A percentile compares a stretch with the other conserved stretches of the same genome.
phyloP scores from a whole-genome alignment of 805 yeast species.

The Yarrowia phangngaensis region DNA sequence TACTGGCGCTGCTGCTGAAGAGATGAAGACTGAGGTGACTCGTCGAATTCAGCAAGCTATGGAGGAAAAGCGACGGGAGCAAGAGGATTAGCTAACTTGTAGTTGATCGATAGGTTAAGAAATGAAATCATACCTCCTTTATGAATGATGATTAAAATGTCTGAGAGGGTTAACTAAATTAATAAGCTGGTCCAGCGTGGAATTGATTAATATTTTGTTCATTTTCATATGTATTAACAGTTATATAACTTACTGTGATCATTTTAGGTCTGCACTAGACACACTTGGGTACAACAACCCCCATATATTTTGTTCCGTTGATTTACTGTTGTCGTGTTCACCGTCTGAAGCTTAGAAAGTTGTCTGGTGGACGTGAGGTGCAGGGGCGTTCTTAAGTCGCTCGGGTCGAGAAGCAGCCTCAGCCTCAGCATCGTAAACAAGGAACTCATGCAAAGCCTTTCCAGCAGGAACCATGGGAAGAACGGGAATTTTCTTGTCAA shows the following conservation, averaged over 20 bases:
- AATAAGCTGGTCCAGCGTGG: too few species aligned
- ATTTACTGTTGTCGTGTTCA: neutral
- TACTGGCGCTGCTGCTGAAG: conserved; percentile 27
- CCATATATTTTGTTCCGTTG: conserved; percentile 8
- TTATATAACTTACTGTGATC: conserved; percentile 25
- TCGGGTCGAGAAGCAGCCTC: conserved; percentile 26
- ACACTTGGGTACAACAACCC: conserved; percentile 4
- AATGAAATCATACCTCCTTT: too few species aligned
- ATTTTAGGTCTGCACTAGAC: conserved; percentile 26
- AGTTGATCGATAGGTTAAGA: neutral
- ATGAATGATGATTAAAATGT: too few species aligned
- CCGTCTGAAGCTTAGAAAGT: conserved; percentile 8
- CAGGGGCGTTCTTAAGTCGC: conserved; percentile 24
- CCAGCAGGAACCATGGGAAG: conserved; percentile 98
- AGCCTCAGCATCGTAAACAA: conserved; percentile 72
- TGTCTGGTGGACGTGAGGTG: conserved; percentile 27
- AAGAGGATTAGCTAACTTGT: too few species aligned
- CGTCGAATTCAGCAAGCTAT: conserved; percentile 34
- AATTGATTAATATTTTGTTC: too few species aligned
- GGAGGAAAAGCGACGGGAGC: conserved; percentile 30
- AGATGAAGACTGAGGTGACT: conserved; percentile 31
- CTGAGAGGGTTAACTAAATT: too few species aligned
- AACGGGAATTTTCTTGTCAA: conserved; percentile 90
- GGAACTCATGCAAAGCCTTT: conserved; percentile 88
- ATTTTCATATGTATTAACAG: conserved; percentile 16